A percentile compares a stretch with the other conserved stretches of the same genome.
phyloP scores from a whole-genome alignment of 2,329 filamentous ascomycete genomes.

The Blastomyces parvus region DNA sequence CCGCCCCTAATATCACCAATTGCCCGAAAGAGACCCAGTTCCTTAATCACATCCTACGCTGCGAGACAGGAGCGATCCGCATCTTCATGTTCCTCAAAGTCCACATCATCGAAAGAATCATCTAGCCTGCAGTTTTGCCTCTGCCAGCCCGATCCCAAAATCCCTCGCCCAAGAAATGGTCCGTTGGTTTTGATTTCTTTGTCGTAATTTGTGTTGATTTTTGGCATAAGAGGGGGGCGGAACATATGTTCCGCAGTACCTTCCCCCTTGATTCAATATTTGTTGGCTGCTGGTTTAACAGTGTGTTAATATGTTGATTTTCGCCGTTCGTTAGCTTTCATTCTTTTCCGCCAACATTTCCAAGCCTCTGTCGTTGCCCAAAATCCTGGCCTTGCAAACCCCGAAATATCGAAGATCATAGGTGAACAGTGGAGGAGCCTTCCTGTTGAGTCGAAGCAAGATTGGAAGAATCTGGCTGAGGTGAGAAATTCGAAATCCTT shows the following conservation, averaged over 20 bases:
- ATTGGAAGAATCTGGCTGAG: conserved; percentile 84
- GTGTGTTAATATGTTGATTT: conserved; percentile 18
- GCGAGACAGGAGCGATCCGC: conserved; percentile 16
- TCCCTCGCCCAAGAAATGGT: conserved; percentile 63
- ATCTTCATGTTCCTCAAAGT: conserved; percentile 29
- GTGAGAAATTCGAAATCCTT: conserved; percentile 34
- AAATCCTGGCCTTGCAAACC: conserved; percentile 85
- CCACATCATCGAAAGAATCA: conserved; percentile 31
- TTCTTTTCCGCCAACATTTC: conserved; percentile 89
- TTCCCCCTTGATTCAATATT: not conserved
- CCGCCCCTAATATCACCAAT: conserved; percentile 7
- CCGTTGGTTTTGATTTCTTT: conserved; percentile 29
- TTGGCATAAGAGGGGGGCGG: conserved; percentile 2
- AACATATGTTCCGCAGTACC: conserved; percentile 3
- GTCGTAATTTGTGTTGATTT: conserved; percentile 10
- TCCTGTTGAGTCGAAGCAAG: conserved; percentile 61
- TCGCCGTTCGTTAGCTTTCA: conserved; percentile 62
- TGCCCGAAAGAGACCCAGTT: conserved; percentile 9
- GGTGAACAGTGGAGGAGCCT: conserved; percentile 83
- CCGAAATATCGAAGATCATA: conserved; percentile 95
- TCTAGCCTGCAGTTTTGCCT: conserved; percentile 51
- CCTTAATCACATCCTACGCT: conserved; percentile 7
- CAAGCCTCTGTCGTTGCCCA: conserved; percentile 71
- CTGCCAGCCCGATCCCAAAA: conserved; percentile 62
- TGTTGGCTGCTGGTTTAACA: conserved; percentile 6